These are phyloP conservation scores for Meyerozyma guilliermondii DNA, from an alignment of 1,139 yeast species.

Conservation along the genomic window DNA sequence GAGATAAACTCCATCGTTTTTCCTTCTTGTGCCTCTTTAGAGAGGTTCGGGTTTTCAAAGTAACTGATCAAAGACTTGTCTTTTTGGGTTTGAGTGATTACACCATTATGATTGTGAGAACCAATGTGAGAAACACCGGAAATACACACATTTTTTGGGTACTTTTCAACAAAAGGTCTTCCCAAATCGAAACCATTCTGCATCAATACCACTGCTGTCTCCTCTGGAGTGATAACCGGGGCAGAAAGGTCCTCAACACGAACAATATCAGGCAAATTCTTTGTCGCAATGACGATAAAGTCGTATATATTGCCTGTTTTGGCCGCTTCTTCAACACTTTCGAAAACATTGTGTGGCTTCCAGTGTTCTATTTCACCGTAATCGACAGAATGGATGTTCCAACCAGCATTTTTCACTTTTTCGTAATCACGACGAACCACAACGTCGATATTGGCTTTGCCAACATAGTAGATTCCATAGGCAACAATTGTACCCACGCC, in stretches of 20 bases:
- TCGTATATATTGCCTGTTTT: conserved; percentile 49
- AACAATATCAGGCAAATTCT: conserved; percentile 53
- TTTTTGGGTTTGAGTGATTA: conserved; percentile 45
- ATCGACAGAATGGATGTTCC: conserved; percentile 52
- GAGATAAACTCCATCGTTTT: conserved; percentile 38
- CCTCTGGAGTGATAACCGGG: conserved; percentile 9
- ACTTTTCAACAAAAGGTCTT: conserved; percentile 40
- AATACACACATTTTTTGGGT: conserved; percentile 34
- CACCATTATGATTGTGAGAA: conserved; percentile 53
- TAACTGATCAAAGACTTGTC: conserved; percentile 26
- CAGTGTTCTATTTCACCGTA: conserved; percentile 52
- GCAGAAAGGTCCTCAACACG: conserved; percentile 32
- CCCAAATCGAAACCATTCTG: conserved; percentile 71
- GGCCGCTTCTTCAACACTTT: conserved; percentile 41
- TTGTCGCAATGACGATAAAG: conserved; percentile 62
- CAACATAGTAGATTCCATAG: conserved; percentile 43
- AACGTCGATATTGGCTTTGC: conserved; percentile 50
- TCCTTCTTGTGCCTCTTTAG: conserved; percentile 12
- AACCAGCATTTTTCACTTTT: conserved; percentile 46
- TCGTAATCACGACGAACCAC: conserved; percentile 68
- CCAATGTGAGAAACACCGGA: conserved; percentile 71
- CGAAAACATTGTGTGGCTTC: conserved; percentile 47
- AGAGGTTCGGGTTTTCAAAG: conserved; percentile 50
- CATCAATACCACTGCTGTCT: conserved; percentile 50
- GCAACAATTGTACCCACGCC: conserved; percentile 76